Conservation (phyloP, 73 alveolate species). For the Tetrahymena thermophila region DNA sequence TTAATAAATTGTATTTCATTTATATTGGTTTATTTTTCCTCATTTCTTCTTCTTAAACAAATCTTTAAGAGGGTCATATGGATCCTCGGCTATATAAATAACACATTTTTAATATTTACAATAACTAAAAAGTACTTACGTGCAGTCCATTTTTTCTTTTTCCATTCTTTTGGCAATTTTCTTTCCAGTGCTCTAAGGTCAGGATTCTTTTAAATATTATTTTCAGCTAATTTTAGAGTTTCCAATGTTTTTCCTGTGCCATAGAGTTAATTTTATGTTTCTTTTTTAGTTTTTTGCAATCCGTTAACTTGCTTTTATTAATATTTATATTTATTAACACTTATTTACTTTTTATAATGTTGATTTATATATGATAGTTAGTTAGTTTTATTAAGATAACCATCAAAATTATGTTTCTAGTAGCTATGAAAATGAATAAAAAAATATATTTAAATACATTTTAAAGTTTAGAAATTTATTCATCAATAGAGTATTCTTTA, state of each 20-base stretch:
- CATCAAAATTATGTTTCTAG: background rate
- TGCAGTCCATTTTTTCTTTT: slow-evolving; percentile 39
- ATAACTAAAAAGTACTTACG: background rate
- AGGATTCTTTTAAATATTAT: slow-evolving; percentile 16
- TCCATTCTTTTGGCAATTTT: slow-evolving; percentile 32
- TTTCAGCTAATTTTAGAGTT: background rate
- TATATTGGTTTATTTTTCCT: background rate
- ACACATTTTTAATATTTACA: background rate
- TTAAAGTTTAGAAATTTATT: slow-evolving; percentile 26
- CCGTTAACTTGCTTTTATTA: slow-evolving; percentile 8
- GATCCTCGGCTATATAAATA: slow-evolving; percentile 5
- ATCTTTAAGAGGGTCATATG: slow-evolving; percentile 26
- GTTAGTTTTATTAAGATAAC: background rate
- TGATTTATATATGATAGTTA: background rate
- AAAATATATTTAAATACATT: background rate
- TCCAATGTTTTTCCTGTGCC: slow-evolving; percentile 40
- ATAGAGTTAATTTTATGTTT: slow-evolving; percentile 24
- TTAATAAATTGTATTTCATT: too few relatives aligned
- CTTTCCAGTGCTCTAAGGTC: slow-evolving; percentile 38
- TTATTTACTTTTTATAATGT: background rate
- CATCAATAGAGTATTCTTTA: slow-evolving; percentile 33
- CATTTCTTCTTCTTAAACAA: slow-evolving; percentile 17
- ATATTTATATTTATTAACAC: background rate
- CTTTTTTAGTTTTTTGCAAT: slow-evolving; percentile 16
- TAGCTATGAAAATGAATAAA: too few relatives aligned